phyloP scores from a whole-genome alignment of 495 filamentous ascomycete species.

The Lineolata rhizophorae region DNA sequence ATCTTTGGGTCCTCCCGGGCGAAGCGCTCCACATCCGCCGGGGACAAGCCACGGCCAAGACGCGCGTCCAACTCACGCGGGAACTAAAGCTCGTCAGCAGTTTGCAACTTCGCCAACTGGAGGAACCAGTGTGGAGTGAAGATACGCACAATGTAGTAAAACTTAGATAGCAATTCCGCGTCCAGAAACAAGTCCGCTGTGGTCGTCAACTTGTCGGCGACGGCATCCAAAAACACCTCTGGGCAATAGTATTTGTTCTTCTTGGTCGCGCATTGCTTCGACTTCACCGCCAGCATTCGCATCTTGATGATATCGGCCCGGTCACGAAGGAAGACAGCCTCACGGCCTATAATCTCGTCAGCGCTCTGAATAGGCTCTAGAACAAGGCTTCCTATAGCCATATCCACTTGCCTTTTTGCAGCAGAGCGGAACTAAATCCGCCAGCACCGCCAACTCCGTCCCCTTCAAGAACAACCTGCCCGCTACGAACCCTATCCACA shows the following conservation, averaged over 20 bases:
- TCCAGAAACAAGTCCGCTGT: slow-evolving; percentile 96
- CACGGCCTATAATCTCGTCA: slow-evolving; percentile 35
- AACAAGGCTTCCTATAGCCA: background rate
- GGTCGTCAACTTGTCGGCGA: slow-evolving; percentile 81
- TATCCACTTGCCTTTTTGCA: slow-evolving; percentile 45
- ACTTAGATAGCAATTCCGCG: slow-evolving; percentile 88
- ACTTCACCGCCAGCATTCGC: slow-evolving; percentile 68
- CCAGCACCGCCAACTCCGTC: slow-evolving; percentile 68
- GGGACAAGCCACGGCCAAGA: slow-evolving; percentile 61
- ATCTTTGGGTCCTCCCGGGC: slow-evolving; percentile 84
- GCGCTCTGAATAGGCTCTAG: background rate
- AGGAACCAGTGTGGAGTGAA: background rate
- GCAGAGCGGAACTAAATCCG: slow-evolving; percentile 66
- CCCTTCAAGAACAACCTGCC: slow-evolving; percentile 63
- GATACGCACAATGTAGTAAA: slow-evolving; percentile 54
- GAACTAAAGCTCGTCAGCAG: slow-evolving; percentile 28
- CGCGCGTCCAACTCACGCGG: slow-evolving; percentile 74
- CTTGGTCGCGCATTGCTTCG: slow-evolving; percentile 57
- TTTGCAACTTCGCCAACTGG: too few relatives aligned
- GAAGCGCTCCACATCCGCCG: slow-evolving; percentile 66
- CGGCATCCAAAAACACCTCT: slow-evolving; percentile 90
- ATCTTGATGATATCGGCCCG: slow-evolving; percentile 75
- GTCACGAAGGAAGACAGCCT: slow-evolving; percentile 83
- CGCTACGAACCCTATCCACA: slow-evolving; percentile 69
- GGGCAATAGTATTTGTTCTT: slow-evolving; percentile 93